These are phyloP conservation scores for Fraxinus latifolia DNA, from an alignment of 305 asterid species.

Conservation along the genomic window DNA sequence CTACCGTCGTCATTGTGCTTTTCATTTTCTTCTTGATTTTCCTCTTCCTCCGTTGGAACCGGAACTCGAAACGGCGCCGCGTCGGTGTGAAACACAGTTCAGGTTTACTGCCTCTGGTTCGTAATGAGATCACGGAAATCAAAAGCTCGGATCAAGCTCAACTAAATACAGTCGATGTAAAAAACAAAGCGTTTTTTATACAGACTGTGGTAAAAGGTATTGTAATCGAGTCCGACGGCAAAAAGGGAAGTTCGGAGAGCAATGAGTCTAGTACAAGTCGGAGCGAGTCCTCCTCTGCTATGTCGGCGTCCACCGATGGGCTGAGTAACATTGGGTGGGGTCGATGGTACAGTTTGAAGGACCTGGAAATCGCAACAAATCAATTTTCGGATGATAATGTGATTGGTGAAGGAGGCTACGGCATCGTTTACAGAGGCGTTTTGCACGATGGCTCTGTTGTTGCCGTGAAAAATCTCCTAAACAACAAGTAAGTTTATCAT, in stretches of 20 bases:
- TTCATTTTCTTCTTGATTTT: slow-evolving; percentile 33
- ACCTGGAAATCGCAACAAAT: slow-evolving; percentile 56
- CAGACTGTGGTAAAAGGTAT: slow-evolving; percentile 21
- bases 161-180: slow-evolving; percentile 23
- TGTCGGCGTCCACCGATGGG: slow-evolving; percentile 44
- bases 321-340: slow-evolving; percentile 60
- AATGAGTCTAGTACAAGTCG: slow-evolving; percentile 54
- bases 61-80: slow-evolving; percentile 34
- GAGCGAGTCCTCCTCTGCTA: slow-evolving; percentile 55
- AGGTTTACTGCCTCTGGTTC: slow-evolving; percentile 48
- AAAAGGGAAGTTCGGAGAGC: slow-evolving; percentile 52
- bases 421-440: slow-evolving; percentile 61
- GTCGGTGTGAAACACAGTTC: slow-evolving; percentile 30
- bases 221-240: slow-evolving; percentile 33
- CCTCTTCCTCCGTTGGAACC: slow-evolving; percentile 31
- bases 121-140: slow-evolving; percentile 27
- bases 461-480: slow-evolving; percentile 68
- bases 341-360: slow-evolving; percentile 54
- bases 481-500: slow-evolving; percentile 53
- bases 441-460: slow-evolving; percentile 53
- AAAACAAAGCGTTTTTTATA: slow-evolving; percentile 27
- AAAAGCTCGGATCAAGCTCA: slow-evolving; percentile 30
- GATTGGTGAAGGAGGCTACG: slow-evolving; percentile 76
- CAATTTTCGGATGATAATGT: slow-evolving; percentile 52
- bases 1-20: slow-evolving; percentile 29